phyloP scores from a whole-genome alignment of 768 basidiomycete species.

The Trametes elegans region DNA sequence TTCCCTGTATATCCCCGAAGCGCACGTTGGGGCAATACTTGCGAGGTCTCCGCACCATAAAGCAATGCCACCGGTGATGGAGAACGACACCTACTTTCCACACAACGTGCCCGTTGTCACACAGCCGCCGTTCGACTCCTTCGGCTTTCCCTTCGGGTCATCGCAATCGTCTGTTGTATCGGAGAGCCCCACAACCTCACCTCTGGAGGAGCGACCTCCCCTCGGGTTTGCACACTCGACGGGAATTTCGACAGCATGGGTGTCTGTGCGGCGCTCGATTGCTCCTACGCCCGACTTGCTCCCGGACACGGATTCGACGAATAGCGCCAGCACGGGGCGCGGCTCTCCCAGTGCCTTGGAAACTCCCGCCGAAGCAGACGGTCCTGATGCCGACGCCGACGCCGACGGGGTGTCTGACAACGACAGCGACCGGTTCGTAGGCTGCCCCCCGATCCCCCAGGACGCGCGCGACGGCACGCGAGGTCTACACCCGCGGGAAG shows the following conservation, averaged over 20 bases:
- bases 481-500: too few species aligned
- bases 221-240: background rate
- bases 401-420: background rate
- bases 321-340: background rate
- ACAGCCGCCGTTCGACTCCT: background rate
- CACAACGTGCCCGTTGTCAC: constrained; percentile 15
- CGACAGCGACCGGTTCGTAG: background rate
- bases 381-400: background rate
- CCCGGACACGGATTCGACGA: background rate
- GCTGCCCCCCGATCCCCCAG: background rate
- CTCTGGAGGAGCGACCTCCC: background rate
- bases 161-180: background rate
- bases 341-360: constrained; percentile 2
- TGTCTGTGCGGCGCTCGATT: background rate
- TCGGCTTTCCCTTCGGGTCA: background rate
- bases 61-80: background rate
- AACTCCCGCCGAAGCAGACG: constrained; percentile 11
- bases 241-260: background rate
- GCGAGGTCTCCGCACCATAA: too few species aligned
- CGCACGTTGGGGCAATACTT: too few species aligned
- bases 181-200: background rate
- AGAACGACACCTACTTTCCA: background rate
- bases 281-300: constrained; percentile 1
- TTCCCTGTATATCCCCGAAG: background rate
- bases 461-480: background rate